Base-by-base conservation (phyloP, 2,329 filamentous ascomycete genomes). In the Xylariales sp. region DNA sequence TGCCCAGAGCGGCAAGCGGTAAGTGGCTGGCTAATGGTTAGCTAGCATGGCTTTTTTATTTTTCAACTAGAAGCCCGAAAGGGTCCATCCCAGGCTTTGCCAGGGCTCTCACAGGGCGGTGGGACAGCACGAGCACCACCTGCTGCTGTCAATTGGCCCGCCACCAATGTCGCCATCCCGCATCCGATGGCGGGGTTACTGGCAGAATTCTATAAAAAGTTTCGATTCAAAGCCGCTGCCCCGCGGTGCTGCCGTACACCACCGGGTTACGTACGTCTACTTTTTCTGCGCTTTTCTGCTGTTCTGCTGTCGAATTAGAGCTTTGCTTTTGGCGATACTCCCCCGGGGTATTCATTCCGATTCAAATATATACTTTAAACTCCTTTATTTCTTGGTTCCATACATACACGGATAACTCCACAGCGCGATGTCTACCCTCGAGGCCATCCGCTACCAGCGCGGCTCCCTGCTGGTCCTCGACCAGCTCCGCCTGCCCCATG, bases 401-500 rank as follows among this genome's bases (percentile, higher is more conserved):
- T n/a, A n/a, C n/a, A n/a, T n/a, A n/a, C n/a, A n/a, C n/a, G n/a
- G n/a, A n/a, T n/a, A n/a, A n/a, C n/a, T n/a, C n/a, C n/a, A n/a
- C n/a, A n/a, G n/a, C n/a, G 46, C 32, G 14, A 76, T 76, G 74
- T 70, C 72, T n/a, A 65, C 64, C 17, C 78, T 93, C 32, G 75
- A 90, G 64, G 86, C 87, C 10, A 88, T 93, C 63, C 81, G 82
- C 50, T 93, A 91, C 61, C 67, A 71, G 38, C 74, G 80, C 36
- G 85, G 85, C 49, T 75, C 75, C 59, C 72, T 93, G 41, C 72
- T 86, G 49, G 87, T 93, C 47, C 76, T 93, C 38, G 85, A 93
- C 61, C 87, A 93, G 66, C 78, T 93, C n/a, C 78, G 80, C 45
- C 74, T 93, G 16, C 87, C 87, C 12, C 86, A 93, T 55, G 79